phyloP scores from a whole-genome alignment of 331 rosid species.

The Pyracantha coccinea region DNA sequence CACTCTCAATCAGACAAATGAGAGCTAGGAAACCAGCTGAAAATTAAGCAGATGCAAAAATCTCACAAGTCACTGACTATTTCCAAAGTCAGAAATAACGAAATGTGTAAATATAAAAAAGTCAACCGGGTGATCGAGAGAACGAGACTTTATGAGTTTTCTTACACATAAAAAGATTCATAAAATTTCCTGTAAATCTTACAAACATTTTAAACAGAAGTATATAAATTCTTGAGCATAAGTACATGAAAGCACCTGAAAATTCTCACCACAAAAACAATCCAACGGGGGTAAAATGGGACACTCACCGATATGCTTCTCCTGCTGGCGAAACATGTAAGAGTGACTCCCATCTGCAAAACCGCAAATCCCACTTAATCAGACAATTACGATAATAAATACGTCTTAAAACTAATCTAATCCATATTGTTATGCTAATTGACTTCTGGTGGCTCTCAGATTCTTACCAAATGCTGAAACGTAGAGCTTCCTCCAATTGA shows the following conservation, averaged over 20 bases:
- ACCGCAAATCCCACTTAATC: neutral
- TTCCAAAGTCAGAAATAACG: neutral
- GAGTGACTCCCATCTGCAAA: conserved; percentile 90
- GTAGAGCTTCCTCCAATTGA: conserved; percentile 70
- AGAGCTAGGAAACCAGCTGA: neutral
- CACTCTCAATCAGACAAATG: no score
- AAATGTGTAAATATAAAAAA: neutral
- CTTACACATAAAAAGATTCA: neutral
- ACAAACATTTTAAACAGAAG: neutral
- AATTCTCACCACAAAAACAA: neutral
- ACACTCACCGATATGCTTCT: conserved; percentile 84
- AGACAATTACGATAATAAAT: neutral
- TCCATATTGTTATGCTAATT: neutral
- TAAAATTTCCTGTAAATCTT: neutral
- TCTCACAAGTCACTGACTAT: no score
- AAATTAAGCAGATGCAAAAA: neutral
- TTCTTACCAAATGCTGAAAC: conserved; percentile 64
- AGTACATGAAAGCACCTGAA: neutral
- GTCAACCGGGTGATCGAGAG: neutral
- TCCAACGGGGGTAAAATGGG: neutral
- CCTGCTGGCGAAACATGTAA: conserved; percentile 74
- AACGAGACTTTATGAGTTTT: no score
- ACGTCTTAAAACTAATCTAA: neutral
- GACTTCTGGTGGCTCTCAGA: neutral
- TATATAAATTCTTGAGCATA: neutral